These are phyloP conservation scores for Flaveria bidentis DNA, from an alignment of 129 eudicot genomes.

Conservation along the genomic window DNA sequence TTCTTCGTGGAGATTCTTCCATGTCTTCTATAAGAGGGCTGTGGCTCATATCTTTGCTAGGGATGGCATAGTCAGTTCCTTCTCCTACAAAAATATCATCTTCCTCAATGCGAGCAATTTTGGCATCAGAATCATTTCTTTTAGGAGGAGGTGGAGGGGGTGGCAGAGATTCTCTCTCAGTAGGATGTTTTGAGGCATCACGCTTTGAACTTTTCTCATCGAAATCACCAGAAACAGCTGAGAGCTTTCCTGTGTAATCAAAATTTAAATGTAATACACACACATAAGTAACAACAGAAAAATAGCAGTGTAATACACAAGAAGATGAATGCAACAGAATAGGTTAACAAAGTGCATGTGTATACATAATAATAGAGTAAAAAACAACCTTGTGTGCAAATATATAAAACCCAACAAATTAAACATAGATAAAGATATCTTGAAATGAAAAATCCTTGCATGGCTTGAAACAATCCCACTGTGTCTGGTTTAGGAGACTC, in stretches of 20 bases:
- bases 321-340: conserved; percentile 1
- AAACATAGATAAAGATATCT: neutral
- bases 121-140: conserved; percentile 44
- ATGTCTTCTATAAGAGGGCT: conserved; percentile 93
- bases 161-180: conserved; percentile 58
- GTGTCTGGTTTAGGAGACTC: neutral
- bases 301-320: conserved; percentile 8
- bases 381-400: neutral
- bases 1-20: conserved; percentile 94
- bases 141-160: conserved; percentile 87
- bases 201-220: conserved; percentile 51
- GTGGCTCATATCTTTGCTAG: conserved; percentile 88
- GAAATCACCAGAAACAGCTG: conserved; percentile 49
- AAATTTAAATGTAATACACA: neutral
- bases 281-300: too few relatives aligned
- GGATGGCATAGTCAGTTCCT: conserved; percentile 76
- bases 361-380: conserved; percentile 4
- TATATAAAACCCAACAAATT: neutral
- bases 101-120: conserved; percentile 73
- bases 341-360: conserved; percentile 9
- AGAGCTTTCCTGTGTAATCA: conserved; percentile 55
- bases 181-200: conserved; percentile 48
- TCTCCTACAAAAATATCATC: conserved; percentile 98
- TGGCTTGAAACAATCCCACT: neutral
- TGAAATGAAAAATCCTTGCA: neutral